Evolutionary conservation across 2,329 filamentous ascomycete genomes (phyloP), one percentile per base, ranked within the genome.

Genomic region (Ophiostoma quercus): DNA sequence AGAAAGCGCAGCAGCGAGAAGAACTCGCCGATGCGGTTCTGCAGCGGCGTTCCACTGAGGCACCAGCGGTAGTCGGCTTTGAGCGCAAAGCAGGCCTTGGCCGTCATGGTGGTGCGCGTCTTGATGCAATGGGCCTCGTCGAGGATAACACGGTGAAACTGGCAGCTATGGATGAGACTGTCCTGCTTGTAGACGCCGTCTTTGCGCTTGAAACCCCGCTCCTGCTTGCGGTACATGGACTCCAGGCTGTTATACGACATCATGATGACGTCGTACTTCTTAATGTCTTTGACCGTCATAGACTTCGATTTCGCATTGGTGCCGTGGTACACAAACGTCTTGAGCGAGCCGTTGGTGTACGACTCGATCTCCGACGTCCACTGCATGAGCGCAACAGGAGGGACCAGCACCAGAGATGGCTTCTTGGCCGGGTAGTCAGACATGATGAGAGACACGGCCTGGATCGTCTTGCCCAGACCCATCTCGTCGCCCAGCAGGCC

Each of bases 401-500:
- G 94, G 0, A 97, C 93, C 43, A 97, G 85, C 1, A 98, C 94
- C 3, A 98, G 83, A 0, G 92, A 91, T 1, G 95, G 94, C 69
- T 90, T 82, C 74, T 90, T 90, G 29, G 89, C 91, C 3, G 94
- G 94, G 75, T 92, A 97, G 77, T 98, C 94, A 0, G 94, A 97
- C 95, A 98, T 98, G 79, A 99, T 93, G 63, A 99, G 85, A 2
- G 94, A 97, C 22, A 99, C 95, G 2, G 95, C 94, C 79, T 99
- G 95, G 67, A 99, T 98, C 0, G 95, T 99, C 82, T 99, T 99
- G 67, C 95, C 95, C 81, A 99, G 91, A 7, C 95, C 95, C 95
- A 99, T 99, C 80, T 99, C 95, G 75, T 99, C 95, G 71, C 95
- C 95, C 1, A 99, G 85, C 2, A 99, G 83, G 16, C 95, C 95